Percentiles rank a stretch among this genome's conserved stretches.
phyloP scores from a whole-genome alignment of 805 yeast genomes.

The Kazachstania viticola region DNA sequence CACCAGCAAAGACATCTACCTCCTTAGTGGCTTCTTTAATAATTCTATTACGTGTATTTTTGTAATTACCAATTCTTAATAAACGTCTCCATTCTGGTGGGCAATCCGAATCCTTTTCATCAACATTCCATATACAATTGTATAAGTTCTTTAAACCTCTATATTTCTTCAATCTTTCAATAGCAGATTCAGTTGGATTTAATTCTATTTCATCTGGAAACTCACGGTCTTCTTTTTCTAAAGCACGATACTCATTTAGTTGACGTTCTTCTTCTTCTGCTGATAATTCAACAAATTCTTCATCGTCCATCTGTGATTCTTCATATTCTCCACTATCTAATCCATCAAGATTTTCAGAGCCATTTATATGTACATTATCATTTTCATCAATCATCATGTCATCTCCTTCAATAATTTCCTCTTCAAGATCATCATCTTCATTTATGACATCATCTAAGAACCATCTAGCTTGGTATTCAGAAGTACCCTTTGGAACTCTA shows the following conservation, averaged over 20 bases:
- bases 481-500: conserved; percentile 62
- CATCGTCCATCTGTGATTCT: conserved; percentile 14
- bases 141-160: conserved; percentile 80
- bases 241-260: conserved; percentile 49
- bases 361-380: conserved; percentile 12
- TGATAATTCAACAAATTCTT: conserved; percentile 51
- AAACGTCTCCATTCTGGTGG: conserved; percentile 74
- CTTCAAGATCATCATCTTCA: conserved; percentile 24
- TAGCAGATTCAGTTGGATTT: conserved; percentile 62
- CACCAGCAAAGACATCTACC: conserved; percentile 49
- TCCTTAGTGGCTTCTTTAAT: conserved; percentile 42
- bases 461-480: conserved; percentile 77
- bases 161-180: conserved; percentile 63
- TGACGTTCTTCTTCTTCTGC: conserved; percentile 81
- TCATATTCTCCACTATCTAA: conserved; percentile 18
- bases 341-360: too few relatives aligned
- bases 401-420: conserved; percentile 24
- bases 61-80: conserved; percentile 62
- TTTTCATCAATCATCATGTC: conserved; percentile 22
- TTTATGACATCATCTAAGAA: conserved; percentile 44
- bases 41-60: conserved; percentile 60
- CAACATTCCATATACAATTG: conserved; percentile 76
- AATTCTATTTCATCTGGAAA: conserved; percentile 94
- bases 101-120: conserved; percentile 63
- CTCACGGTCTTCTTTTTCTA: conserved; percentile 75